phyloP scores from a whole-genome alignment of 306 rosid species.

The Oemleria cerasiformis region DNA sequence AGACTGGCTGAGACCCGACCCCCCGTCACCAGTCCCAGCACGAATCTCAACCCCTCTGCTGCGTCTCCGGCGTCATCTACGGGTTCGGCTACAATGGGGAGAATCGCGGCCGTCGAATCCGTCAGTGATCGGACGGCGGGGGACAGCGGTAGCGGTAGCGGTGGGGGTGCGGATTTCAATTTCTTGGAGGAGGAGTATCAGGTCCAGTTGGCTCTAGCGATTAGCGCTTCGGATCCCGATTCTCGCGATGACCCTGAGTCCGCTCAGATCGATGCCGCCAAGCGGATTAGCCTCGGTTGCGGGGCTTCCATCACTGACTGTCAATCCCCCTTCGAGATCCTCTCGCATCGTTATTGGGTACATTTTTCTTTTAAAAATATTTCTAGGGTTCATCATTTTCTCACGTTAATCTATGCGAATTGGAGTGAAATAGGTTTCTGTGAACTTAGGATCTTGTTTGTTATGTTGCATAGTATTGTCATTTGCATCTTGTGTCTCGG shows the following conservation, averaged over 20 bases:
- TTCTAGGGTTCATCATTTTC: constrained; percentile 9
- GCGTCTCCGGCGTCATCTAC: constrained; percentile 34
- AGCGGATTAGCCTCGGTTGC: constrained; percentile 95
- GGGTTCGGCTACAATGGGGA: constrained; percentile 43
- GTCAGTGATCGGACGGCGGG: constrained; percentile 42
- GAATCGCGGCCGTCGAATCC: constrained; percentile 38
- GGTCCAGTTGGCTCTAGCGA: constrained; percentile 95
- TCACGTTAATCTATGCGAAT: constrained; percentile 1
- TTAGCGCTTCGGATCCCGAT: constrained; percentile 92
- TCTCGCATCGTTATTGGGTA: constrained; percentile 85
- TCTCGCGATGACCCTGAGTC: constrained; percentile 66
- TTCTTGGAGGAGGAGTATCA: constrained; percentile 93
- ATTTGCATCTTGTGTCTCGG: not conserved
- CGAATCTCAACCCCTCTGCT: constrained; percentile 24
- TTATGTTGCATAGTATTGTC: not conserved
- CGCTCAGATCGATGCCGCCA: constrained; percentile 98
- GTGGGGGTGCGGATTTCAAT: constrained; percentile 53
- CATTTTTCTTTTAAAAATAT: not conserved
- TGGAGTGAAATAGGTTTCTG: constrained; percentile 9
- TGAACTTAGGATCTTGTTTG: constrained; percentile 6
- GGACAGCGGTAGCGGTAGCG: constrained; percentile 23
- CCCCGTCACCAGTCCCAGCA: constrained; percentile 30
- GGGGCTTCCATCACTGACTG: constrained; percentile 49
- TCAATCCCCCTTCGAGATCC: constrained; percentile 56
- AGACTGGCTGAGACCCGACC: constrained; percentile 44